phyloP scores from a whole-genome alignment of 768 basidiomycete species.

The Cystofilobasidium ferigula region DNA sequence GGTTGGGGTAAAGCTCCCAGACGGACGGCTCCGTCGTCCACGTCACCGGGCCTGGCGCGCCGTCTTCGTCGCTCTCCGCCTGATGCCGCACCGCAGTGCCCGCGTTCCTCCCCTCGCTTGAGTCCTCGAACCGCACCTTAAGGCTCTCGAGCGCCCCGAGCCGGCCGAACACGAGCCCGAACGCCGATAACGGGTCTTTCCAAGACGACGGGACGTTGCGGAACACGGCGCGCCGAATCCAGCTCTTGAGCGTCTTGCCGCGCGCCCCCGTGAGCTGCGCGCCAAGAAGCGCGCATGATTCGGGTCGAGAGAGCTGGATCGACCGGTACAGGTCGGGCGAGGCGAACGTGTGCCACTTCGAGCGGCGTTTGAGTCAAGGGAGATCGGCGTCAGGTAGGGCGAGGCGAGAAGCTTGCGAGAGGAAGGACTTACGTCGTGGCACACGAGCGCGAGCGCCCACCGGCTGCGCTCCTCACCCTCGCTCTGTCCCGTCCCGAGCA shows the following conservation, averaged over 20 bases:
- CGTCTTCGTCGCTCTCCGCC: neutral
- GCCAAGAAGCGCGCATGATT: slow-evolving; percentile 5
- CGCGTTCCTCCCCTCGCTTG: neutral
- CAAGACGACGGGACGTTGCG: slow-evolving; percentile 1
- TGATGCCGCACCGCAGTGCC: neutral
- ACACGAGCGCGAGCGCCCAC: slow-evolving; percentile 15
- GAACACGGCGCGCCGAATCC: slow-evolving; percentile 18
- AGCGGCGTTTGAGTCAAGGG: neutral
- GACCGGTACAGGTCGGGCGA: slow-evolving; percentile 8
- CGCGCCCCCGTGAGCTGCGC: neutral
- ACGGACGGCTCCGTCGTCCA: slow-evolving; percentile 7
- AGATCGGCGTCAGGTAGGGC: neutral
- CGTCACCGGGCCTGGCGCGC: neutral
- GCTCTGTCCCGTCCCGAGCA: neutral
- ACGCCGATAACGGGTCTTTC: neutral
- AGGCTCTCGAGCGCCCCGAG: slow-evolving; percentile 13
- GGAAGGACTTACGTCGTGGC: neutral
- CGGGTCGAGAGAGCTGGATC: neutral
- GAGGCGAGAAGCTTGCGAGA: neutral
- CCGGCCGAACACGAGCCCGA: neutral
- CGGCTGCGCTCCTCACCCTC: no score
- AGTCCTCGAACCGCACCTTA: slow-evolving; percentile 9
- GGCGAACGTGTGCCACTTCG: slow-evolving; percentile 12
- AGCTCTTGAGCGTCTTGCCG: neutral
- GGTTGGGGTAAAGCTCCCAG: slow-evolving; percentile 10